These are phyloP conservation scores for Physaria fendleri DNA, from an alignment of 345 rosid species.

Conservation along the genomic window DNA sequence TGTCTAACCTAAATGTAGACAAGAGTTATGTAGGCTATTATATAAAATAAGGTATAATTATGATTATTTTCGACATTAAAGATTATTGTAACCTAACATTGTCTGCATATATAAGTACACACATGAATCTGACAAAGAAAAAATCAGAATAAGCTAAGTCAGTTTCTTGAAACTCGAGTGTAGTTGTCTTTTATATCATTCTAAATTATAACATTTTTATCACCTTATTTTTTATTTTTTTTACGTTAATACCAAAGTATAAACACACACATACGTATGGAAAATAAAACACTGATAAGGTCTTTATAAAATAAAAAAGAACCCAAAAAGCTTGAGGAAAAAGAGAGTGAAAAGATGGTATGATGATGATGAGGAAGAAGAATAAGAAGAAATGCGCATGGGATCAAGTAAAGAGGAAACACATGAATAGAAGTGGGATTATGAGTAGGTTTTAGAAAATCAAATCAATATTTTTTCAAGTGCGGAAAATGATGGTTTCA, in stretches of 20 bases:
- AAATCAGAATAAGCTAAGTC: background rate
- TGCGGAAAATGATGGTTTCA: constrained; percentile 21
- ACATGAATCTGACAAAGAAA: constrained; percentile 6
- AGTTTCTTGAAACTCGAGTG: background rate
- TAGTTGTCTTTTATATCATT: constrained; percentile 14
- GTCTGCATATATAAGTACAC: background rate
- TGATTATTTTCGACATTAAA: constrained; percentile 13
- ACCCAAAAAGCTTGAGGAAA: background rate
- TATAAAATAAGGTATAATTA: background rate
- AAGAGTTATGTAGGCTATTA: background rate
- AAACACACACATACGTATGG: background rate
- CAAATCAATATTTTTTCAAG: constrained; percentile 26
- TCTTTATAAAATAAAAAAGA: background rate
- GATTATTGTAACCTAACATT: constrained; percentile 1
- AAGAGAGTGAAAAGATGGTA: constrained; percentile 1
- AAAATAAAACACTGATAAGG: background rate
- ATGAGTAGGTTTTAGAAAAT: constrained; percentile 28
- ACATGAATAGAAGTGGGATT: constrained; percentile 17
- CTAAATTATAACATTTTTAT: background rate
- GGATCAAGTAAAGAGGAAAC: constrained; percentile 17
- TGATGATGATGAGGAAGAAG: constrained; percentile 26
- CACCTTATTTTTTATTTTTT: constrained; percentile 3
- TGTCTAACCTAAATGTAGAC: constrained; percentile 2
- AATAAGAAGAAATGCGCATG: constrained; percentile 33
- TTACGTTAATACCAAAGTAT: background rate